Percentiles rank a stretch among this genome's conserved stretches.
phyloP scores from a whole-genome alignment of 352 stramenopile genomes.

The Globisporangium middletonii region DNA sequence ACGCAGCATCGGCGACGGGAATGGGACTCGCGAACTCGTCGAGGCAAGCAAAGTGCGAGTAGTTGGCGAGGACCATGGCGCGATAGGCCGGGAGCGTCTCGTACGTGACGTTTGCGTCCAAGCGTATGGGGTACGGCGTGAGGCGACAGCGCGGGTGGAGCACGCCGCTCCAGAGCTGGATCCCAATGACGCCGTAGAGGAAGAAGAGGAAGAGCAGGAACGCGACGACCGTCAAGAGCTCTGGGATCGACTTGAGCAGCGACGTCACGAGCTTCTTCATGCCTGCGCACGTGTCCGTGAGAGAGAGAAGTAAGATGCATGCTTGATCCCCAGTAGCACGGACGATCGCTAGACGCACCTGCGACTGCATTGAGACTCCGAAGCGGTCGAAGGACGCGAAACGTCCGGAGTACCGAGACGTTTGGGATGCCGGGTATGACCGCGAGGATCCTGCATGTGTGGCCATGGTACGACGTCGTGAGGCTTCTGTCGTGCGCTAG shows the following conservation, averaged over 20 bases:
- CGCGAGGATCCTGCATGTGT: conserved; percentile 40
- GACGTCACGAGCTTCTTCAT: conserved; percentile 76
- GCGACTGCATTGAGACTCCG: conserved; percentile 55
- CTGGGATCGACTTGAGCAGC: conserved; percentile 68
- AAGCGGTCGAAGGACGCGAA: conserved; percentile 55
- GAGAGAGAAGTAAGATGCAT: neutral
- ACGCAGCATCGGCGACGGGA: conserved; percentile 22
- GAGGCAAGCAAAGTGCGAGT: conserved; percentile 26
- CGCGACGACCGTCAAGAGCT: conserved; percentile 71
- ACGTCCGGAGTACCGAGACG: conserved; percentile 49
- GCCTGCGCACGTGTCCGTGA: conserved; percentile 18
- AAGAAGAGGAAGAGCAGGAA: conserved; percentile 84
- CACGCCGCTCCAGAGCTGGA: conserved; percentile 76
- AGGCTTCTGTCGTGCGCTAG: neutral
- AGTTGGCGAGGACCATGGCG: conserved; percentile 26
- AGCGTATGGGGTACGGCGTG: conserved; percentile 54
- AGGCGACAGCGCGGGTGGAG: conserved; percentile 61
- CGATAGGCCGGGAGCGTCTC: conserved; percentile 26
- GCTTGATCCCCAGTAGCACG: neutral
- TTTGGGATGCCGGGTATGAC: conserved; percentile 62
- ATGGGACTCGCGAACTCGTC: conserved; percentile 28
- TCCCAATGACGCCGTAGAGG: conserved; percentile 76
- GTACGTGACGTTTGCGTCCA: conserved; percentile 31
- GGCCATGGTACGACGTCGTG: neutral
- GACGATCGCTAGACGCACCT: conserved; percentile 18